Evolutionary conservation across 2,329 filamentous ascomycete species (phyloP), one percentile per base, ranked within the genome.

Genomic region (Fusarium coicis): DNA sequence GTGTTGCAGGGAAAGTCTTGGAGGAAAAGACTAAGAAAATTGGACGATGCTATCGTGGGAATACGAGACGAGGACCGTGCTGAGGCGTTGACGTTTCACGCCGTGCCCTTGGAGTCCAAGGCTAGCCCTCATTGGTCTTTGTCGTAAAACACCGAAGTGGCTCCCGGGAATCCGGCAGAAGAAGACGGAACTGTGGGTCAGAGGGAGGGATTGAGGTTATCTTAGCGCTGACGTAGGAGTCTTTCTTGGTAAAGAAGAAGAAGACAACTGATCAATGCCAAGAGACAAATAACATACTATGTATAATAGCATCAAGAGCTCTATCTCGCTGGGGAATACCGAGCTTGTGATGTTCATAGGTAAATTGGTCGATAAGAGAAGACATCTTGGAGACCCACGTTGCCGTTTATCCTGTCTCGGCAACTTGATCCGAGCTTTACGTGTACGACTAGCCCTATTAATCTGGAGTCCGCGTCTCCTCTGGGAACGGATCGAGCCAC

Each of bases 1-100:
- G 3, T 36, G 3, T 34, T 2, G 0, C 0, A 10, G 6, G 2
- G 5, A 6, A 7, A 23, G 5, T 6, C 11, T 21, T 1, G 10
- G 4, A 4, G 5, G n/a, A 16, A 21, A 56, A 34, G 10, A 15
- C 21, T 18, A 26, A 2, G 28, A 56, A 34, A 44, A 43, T 15
- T 23, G 18, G 28, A 43, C 9, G 14, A 47, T 47, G 39, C 14
- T 16, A 21, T 34, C 30, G 10, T 57, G 23, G 40, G 10, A 23
- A 30, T 36, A 18, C 32, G 32, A 49, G 54, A 6, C 5, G 16
- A 16, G 42, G 54, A 12, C 40, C 40, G 40, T 57, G 54, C 54
- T 16, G 30, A 37, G 14, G 40, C 8, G 40, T 49, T 28, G 54
- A 36, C 32, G 54, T 49, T 49, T 57, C 50, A 40, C 4, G 5